Evolutionary conservation across 495 filamentous ascomycete species (phyloP).

Genomic region (Aspergillus coremiiformis): DNA sequence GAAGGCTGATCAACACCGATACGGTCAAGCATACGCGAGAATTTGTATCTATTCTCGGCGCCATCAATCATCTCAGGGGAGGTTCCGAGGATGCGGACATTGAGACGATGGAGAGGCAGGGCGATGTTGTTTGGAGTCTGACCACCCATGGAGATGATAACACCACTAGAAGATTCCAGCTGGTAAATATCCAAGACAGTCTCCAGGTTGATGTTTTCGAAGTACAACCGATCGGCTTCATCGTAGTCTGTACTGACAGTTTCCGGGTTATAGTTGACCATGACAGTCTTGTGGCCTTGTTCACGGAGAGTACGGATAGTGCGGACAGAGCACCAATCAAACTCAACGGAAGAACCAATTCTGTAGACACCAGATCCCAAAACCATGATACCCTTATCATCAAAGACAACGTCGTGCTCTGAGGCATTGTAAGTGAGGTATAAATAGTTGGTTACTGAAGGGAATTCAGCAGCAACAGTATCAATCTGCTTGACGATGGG

Average conservation of each 20-base stretch:
- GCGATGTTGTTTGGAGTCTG: constrained; percentile 99
- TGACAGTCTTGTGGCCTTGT: constrained; percentile 87
- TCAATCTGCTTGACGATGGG: constrained; percentile 97
- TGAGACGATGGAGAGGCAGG: constrained; percentile 75
- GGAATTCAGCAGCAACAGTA: constrained; percentile 96
- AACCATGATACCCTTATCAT: constrained; percentile 91
- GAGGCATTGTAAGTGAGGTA: constrained; percentile 93
- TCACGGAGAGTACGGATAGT: constrained; percentile 89
- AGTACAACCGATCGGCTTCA: constrained; percentile 91
- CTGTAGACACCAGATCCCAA: constrained; percentile 95
- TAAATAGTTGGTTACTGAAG: constrained; percentile 90
- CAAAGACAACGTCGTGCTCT: constrained; percentile 76
- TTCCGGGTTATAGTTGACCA: constrained; percentile 97
- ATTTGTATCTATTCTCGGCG: constrained; percentile 97
- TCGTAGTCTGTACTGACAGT: constrained; percentile 95
- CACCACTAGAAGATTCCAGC: constrained; percentile 75
- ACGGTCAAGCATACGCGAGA: constrained; percentile 92
- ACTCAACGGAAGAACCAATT: constrained; percentile 96
- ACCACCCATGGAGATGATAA: constrained; percentile 97
- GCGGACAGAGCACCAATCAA: constrained; percentile 98
- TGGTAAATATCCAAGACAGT: constrained; percentile 94
- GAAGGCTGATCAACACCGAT: constrained; percentile 92
- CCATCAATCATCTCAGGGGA: constrained; percentile 98
- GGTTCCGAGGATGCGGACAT: constrained; percentile 87
- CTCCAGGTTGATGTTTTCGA: constrained; percentile 95